These are phyloP conservation scores for Lagenaria siceraria DNA, from an alignment of 306 rosid species.

Conservation along the genomic window DNA sequence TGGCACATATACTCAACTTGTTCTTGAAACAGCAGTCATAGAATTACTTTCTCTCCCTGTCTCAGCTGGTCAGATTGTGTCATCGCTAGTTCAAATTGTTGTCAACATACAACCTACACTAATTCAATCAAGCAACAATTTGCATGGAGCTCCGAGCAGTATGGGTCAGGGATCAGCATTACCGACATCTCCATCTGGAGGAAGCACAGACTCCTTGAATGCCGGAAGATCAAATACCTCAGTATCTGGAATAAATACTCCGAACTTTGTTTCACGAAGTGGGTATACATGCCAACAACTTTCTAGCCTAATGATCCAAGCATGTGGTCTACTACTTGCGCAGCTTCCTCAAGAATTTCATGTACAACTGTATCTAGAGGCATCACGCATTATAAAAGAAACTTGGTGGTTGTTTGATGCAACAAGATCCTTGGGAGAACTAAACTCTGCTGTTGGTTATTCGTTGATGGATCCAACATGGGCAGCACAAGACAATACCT, in stretches of 20 bases:
- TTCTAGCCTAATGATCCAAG: conserved; percentile 92
- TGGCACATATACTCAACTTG: conserved; percentile 87
- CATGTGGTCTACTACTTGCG: conserved; percentile 91
- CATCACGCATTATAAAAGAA: conserved; percentile 85
- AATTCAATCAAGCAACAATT: conserved; percentile 75
- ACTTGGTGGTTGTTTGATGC: conserved; percentile 94
- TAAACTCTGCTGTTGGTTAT: conserved; percentile 94
- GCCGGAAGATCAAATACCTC: conserved; percentile 82
- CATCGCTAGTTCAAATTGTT: conserved; percentile 80
- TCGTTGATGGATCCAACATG: conserved; percentile 97
- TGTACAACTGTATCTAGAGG: conserved; percentile 69
- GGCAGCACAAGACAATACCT: conserved; percentile 99
- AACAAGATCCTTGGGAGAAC: conserved; percentile 59
- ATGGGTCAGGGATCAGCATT: conserved; percentile 75
- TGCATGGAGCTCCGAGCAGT: conserved; percentile 62
- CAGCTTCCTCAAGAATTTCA: conserved; percentile 97
- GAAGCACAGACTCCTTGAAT: conserved; percentile 91
- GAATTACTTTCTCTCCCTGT: conserved; percentile 95
- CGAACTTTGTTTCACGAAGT: conserved; percentile 83
- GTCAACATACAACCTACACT: conserved; percentile 88
- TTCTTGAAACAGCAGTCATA: conserved; percentile 90
- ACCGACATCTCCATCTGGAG: conserved; percentile 97
- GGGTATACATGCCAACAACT: conserved; percentile 92
- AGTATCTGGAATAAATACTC: conserved; percentile 71
- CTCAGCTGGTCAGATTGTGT: conserved; percentile 71